Percentiles rank a stretch among this genome's conserved stretches.
Evolutionary conservation across 1,284 basidiomycete genomes (phyloP).

Genomic region (Athelia psychrophila): DNA sequence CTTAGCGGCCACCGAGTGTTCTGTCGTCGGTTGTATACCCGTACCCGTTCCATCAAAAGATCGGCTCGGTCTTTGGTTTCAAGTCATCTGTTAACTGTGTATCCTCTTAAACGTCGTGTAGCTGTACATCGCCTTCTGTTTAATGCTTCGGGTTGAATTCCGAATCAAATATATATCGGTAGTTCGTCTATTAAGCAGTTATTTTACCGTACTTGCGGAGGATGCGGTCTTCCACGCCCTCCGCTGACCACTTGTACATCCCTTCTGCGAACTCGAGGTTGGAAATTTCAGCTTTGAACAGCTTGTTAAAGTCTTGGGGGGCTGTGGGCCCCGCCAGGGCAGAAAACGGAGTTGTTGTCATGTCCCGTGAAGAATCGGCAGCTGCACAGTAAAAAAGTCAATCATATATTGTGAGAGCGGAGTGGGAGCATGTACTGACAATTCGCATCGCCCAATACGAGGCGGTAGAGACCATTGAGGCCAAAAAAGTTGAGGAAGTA

Average conservation of each 20-base stretch:
- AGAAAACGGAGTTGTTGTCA: conserved; percentile 73
- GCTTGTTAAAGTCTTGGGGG: conserved; percentile 83
- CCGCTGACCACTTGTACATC: conserved; percentile 77
- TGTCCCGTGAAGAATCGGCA: conserved; percentile 74
- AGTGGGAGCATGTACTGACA: conserved; percentile 54
- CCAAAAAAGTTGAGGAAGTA: conserved; percentile 99
- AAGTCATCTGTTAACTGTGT: background rate
- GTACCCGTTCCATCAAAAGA: background rate
- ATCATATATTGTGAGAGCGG: too few species aligned
- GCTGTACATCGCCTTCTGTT: background rate
- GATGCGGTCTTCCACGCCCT: conserved; percentile 77
- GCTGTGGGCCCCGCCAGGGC: conserved; percentile 52
- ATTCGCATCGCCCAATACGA: conserved; percentile 91
- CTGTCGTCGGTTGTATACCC: conserved; percentile 5
- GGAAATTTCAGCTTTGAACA: conserved; percentile 91
- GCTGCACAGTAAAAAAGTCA: conserved; percentile 45
- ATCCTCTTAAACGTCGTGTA: background rate
- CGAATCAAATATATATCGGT: background rate
- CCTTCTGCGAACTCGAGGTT: conserved; percentile 92
- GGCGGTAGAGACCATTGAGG: conserved; percentile 91
- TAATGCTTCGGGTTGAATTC: background rate
- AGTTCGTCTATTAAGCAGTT: background rate
- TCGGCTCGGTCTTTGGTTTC: too few species aligned
- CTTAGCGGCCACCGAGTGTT: background rate
- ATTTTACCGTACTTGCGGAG: conserved; percentile 72